Conservation (phyloP, 139 green algal species). For the Asterochloris erici region DNA sequence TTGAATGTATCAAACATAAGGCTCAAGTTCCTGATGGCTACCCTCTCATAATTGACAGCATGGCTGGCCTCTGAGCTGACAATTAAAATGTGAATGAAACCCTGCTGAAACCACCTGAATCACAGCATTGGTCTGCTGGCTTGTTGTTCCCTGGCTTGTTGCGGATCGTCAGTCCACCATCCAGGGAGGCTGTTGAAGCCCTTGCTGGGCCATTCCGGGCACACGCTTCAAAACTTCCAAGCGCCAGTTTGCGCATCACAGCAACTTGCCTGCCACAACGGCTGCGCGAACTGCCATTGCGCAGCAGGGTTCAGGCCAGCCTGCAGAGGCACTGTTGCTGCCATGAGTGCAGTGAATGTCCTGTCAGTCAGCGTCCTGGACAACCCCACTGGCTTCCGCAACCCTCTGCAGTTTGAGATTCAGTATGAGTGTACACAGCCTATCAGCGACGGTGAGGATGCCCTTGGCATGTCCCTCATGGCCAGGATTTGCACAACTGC, state of each 20-base stretch:
- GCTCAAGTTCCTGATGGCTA: conserved; percentile 78
- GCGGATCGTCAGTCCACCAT: too few species aligned
- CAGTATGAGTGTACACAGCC: conserved; percentile 88
- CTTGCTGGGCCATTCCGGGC: too few species aligned
- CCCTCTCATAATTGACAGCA: conserved; percentile 82
- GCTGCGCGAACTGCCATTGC: too few species aligned
- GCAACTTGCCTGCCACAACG: too few species aligned
- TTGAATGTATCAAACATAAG: conserved; percentile 57
- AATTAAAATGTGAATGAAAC: neutral
- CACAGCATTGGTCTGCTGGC: too few species aligned
- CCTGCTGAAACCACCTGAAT: too few species aligned
- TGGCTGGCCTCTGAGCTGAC: conserved; percentile 52
- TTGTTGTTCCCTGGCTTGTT: too few species aligned
- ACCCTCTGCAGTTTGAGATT: conserved; percentile 92
- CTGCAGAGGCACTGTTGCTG: too few species aligned
- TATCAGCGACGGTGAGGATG: conserved; percentile 63
- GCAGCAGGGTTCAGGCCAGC: too few species aligned
- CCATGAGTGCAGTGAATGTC: conserved; percentile 89
- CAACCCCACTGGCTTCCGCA: conserved; percentile 79
- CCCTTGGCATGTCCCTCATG: neutral
- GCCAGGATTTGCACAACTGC: neutral
- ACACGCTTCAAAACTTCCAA: too few species aligned
- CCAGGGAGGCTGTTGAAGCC: too few species aligned
- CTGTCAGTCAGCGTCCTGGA: conserved; percentile 78
- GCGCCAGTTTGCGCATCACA: too few species aligned